Conservation (phyloP, 1,284 basidiomycete genomes). For the Amylostereum areolatum region DNA sequence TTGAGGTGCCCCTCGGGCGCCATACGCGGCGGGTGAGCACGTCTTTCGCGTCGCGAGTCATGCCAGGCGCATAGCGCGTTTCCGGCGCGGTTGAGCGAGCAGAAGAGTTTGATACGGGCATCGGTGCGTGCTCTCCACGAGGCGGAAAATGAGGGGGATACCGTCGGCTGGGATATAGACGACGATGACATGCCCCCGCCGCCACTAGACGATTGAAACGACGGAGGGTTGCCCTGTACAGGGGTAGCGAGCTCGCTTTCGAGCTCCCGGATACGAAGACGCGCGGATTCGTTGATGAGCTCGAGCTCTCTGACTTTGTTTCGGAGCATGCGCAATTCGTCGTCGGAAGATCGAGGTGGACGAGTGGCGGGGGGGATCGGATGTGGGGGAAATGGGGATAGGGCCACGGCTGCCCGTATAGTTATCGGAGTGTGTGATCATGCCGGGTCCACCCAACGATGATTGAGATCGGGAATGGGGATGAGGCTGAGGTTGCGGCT, state of each 20-base stretch:
- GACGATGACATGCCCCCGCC: conserved; percentile 20
- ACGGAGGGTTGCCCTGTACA: conserved; percentile 8
- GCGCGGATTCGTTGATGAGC: conserved; percentile 36
- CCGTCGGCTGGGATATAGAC: conserved; percentile 28
- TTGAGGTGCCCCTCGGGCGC: conserved; percentile 72
- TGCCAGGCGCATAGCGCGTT: conserved; percentile 85
- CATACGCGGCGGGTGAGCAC: conserved; percentile 71
- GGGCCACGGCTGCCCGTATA: conserved; percentile 14
- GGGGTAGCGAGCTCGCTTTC: conserved; percentile 36
- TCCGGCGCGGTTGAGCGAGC: conserved; percentile 76
- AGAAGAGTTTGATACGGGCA: conserved; percentile 62
- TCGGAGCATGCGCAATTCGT: conserved; percentile 33
- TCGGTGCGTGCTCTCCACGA: conserved; percentile 69
- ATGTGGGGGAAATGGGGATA: conserved; percentile 18
- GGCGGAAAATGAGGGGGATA: conserved; percentile 43
- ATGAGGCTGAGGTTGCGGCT: conserved; percentile 14
- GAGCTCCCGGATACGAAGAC: conserved; percentile 39
- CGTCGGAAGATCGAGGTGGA: conserved; percentile 23
- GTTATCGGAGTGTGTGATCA: conserved; percentile 12
- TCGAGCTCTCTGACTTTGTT: conserved; percentile 41
- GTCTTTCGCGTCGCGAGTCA: conserved; percentile 74
- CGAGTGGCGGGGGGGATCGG: conserved; percentile 16
- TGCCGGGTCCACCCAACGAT: neutral
- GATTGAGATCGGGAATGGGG: conserved; percentile 1
- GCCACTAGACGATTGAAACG: conserved; percentile 11